phyloP scores from a whole-genome alignment of 2,329 filamentous ascomycete species.

The Penicillium aurantiogriseum region DNA sequence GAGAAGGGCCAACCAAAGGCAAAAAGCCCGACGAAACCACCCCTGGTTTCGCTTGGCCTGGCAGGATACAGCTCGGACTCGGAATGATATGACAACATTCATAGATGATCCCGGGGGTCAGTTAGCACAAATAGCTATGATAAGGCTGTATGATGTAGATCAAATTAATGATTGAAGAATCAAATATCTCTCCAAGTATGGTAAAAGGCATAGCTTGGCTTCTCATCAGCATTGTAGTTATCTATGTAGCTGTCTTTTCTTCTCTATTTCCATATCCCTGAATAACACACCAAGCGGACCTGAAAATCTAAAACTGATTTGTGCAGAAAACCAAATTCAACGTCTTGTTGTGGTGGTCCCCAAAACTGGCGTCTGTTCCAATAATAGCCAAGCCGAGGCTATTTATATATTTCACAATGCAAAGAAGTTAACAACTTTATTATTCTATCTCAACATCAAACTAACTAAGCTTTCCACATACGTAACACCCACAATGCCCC shows the following conservation, averaged over 20 bases:
- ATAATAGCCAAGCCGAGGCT: too few species aligned
- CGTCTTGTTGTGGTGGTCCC: too few species aligned
- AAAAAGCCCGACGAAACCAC: background rate
- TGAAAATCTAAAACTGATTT: too few species aligned
- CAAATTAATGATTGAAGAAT: background rate
- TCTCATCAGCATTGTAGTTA: too few species aligned
- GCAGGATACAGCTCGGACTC: slow-evolving; percentile 7
- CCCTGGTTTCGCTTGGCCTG: background rate
- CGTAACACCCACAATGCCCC: background rate
- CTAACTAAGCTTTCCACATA: background rate
- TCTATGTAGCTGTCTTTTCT: background rate
- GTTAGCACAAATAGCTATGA: background rate
- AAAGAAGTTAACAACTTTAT: background rate
- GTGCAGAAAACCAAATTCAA: too few species aligned
- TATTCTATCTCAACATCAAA: background rate
- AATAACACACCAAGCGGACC: too few species aligned
- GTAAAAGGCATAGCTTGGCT: background rate
- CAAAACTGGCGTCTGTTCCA: too few species aligned
- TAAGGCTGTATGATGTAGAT: background rate
- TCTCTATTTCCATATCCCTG: too few species aligned
- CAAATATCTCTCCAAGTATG: background rate
- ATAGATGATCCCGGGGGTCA: background rate
- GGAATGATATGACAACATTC: background rate
- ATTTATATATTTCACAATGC: background rate
- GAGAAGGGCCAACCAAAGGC: background rate